phyloP scores from a whole-genome alignment of 768 basidiomycete genomes.

The Suillus placidus region DNA sequence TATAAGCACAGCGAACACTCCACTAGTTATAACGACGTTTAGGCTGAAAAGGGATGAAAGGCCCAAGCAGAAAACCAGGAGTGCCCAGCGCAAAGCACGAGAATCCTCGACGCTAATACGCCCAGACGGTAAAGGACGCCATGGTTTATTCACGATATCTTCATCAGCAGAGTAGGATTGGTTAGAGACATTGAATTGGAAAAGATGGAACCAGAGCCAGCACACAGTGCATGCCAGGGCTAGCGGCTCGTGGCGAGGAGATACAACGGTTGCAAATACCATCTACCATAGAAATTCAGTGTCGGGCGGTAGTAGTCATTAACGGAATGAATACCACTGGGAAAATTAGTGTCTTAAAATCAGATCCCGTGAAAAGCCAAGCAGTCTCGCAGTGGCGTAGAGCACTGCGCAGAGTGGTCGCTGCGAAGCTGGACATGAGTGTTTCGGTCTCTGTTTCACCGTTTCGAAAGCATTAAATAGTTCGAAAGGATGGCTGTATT shows the following conservation, averaged over 20 bases:
- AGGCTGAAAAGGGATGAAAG: too few species aligned
- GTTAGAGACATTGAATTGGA: too few species aligned
- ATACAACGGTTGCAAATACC: too few species aligned
- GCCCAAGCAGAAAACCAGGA: too few species aligned
- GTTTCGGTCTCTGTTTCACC: neutral
- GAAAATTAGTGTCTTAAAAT: constrained; percentile 38
- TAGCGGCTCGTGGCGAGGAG: constrained; percentile 4
- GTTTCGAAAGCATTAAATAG: neutral
- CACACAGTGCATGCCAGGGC: constrained; percentile 3
- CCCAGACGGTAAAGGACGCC: too few species aligned
- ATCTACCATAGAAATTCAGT: neutral
- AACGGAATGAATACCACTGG: constrained; percentile 31
- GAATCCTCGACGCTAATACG: too few species aligned
- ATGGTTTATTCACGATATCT: too few species aligned
- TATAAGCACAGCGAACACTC: fast-evolving
- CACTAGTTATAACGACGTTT: too few species aligned
- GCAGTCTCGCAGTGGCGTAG: constrained; percentile 26
- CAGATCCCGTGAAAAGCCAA: constrained; percentile 39
- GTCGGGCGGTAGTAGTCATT: neutral
- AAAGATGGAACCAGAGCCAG: too few species aligned
- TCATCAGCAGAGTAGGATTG: too few species aligned
- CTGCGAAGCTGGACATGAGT: neutral
- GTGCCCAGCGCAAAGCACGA: too few species aligned
- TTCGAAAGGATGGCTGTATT: too few species aligned
- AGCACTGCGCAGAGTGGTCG: neutral